Conservation (phyloP, 352 stramenopile species). For the Globisporangium carolinianum region DNA sequence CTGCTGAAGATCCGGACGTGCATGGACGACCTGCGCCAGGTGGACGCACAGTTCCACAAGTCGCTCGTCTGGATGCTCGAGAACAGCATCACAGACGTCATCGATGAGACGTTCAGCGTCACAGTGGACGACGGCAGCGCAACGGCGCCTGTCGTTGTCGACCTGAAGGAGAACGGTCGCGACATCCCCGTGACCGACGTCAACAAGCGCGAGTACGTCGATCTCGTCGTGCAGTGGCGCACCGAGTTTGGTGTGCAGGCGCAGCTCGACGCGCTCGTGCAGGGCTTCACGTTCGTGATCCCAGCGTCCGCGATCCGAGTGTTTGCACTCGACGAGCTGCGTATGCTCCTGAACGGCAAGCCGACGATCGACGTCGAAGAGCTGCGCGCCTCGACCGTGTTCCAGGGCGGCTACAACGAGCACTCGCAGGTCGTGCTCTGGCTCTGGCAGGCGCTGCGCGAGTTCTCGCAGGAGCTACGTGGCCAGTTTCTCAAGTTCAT, state of each 20-base stretch:
- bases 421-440: conserved; percentile 72
- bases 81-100: conserved; percentile 67
- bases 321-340: conserved; percentile 40
- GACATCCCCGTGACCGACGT: conserved; percentile 60
- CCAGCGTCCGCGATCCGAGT: conserved; percentile 28
- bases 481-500: conserved; percentile 80
- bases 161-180: conserved; percentile 59
- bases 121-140: conserved; percentile 20
- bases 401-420: conserved; percentile 77
- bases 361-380: conserved; percentile 81
- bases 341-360: conserved; percentile 46
- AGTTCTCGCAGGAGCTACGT: conserved; percentile 50
- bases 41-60: conserved; percentile 77
- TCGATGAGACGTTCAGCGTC: conserved; percentile 87
- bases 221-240: conserved; percentile 54
- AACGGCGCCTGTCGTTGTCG: conserved; percentile 23
- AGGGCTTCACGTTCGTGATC: conserved; percentile 49
- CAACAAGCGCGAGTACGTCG: conserved; percentile 77
- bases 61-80: conserved; percentile 85
- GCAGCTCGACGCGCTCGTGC: conserved; percentile 50
- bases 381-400: conserved; percentile 65
- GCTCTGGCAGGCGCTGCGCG: conserved; percentile 79
- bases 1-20: conserved; percentile 33
- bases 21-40: conserved; percentile 59
- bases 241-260: conserved; percentile 41